Evolutionary conservation across 306 rosid species (phyloP), one percentile per base, ranked within the genome.

Genomic region (Vicia sativa): DNA sequence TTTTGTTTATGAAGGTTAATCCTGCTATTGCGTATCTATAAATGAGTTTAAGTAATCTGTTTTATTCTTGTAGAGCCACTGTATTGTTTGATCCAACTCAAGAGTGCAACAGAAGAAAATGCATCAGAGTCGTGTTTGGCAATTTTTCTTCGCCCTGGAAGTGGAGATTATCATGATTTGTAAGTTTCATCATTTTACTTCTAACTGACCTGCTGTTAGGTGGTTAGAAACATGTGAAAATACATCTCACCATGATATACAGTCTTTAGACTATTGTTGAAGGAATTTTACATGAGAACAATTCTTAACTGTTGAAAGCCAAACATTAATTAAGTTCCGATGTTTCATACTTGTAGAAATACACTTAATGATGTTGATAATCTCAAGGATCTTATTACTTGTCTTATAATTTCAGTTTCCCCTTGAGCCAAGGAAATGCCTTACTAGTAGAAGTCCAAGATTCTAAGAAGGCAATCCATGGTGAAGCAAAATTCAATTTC

Each of bases 81-180:
- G 26, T 77, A 85, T 59, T 90, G 99, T 76, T 74, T 76, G 48
- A 73, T 90, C 80, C 96, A 85, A 81, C 88, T 93, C 73, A 88
- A 80, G 78, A 93, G 98, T 74, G 75, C 90, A 16, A 67, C 87
- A n/a, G 95, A 90, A 71, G 89, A 87, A 72, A 67, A 80, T 68
- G 86, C 73, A 62, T 48, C 80, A 55, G 90, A 88, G 69, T 57
- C 85, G 7, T 61, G 81, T 62, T 84, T 91, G 37, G 91, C 89
- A 45, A 73, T 84, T 66, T 77, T 74, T 82, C 78, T 88, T 81
- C 87, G 61, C 74, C 87, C 96, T 15, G 92, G 96, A 67, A 85
- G 82, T 53, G 92, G 96, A 45, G 97, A 93, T 37, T 85, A 82
- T 84, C 92, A 86, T 76, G 92, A 90, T 67, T 88, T 90, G 99